Conservation (phyloP, 169 alveolate genomes). For the Eimeria maxima region DNA sequence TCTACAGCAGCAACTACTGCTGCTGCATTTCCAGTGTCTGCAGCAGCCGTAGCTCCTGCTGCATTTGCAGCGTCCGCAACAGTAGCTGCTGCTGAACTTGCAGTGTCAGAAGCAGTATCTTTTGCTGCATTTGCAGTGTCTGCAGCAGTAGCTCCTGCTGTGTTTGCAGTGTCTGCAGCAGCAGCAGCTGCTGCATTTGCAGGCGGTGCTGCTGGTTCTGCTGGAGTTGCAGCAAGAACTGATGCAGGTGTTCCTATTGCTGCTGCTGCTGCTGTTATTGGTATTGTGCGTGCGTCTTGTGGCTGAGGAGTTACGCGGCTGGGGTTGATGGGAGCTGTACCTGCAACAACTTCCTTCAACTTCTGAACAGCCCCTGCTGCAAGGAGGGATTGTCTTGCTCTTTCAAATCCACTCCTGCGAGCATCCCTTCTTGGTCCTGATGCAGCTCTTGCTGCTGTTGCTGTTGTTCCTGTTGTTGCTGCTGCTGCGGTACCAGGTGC, state of each 20-base stretch:
- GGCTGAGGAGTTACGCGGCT: constrained; percentile 31
- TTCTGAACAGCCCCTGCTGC: constrained; percentile 20
- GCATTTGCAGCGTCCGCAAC: not conserved
- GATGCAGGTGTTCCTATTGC: constrained; percentile 8
- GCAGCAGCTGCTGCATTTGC: not conserved
- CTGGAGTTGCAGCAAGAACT: not conserved
- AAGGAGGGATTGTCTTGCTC: not conserved
- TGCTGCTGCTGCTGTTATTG: constrained; percentile 62
- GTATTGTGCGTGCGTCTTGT: not conserved
- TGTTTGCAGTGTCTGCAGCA: not conserved
- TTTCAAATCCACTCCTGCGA: constrained; percentile 12
- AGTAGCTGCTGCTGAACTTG: not conserved
- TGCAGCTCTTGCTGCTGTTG: not conserved
- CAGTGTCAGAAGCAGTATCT: not conserved
- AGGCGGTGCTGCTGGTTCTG: not conserved
- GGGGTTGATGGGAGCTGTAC: constrained; percentile 32
- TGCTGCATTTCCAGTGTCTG: not conserved
- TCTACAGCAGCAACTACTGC: not conserved
- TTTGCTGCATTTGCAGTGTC: not conserved
- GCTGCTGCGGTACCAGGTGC: constrained; percentile 24
- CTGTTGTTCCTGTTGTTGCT: constrained; percentile 14
- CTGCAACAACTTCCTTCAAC: constrained; percentile 16
- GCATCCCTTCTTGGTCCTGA: not conserved
- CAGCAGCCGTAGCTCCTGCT: not conserved
- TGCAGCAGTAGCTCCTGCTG: not conserved